These are phyloP conservation scores for Mangifera indica DNA, from an alignment of 345 rosid genomes.

Conservation along the genomic window DNA sequence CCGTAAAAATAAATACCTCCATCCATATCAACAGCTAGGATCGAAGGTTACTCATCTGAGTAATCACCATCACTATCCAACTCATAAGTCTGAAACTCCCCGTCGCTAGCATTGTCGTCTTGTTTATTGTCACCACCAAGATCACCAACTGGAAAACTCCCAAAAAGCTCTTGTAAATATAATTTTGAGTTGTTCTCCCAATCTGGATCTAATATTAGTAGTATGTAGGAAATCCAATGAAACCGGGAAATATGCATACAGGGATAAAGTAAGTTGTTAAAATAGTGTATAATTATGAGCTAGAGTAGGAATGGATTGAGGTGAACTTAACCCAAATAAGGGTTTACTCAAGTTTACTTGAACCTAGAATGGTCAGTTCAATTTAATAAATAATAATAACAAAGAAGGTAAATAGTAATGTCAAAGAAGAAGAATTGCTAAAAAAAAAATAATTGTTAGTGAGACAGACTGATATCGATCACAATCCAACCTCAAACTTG, in stretches of 20 bases:
- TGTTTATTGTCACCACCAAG: constrained; percentile 37
- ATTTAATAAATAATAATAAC: too few species aligned
- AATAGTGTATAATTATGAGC: background rate
- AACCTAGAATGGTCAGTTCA: too few species aligned
- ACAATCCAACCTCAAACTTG: too few species aligned
- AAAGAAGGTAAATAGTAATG: too few species aligned
- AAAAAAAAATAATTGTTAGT: too few species aligned
- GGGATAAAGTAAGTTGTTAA: background rate
- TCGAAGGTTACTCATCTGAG: constrained; percentile 32
- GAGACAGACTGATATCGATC: too few species aligned
- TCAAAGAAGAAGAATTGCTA: too few species aligned
- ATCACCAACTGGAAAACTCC: constrained; percentile 61
- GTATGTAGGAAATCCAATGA: constrained; percentile 46
- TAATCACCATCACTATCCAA: constrained; percentile 62
- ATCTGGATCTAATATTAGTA: constrained; percentile 50
- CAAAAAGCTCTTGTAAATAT: constrained; percentile 85
- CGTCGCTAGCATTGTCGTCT: constrained; percentile 57
- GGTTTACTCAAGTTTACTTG: too few species aligned
- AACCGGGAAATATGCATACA: background rate
- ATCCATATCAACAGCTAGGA: background rate
- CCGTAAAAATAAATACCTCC: too few species aligned
- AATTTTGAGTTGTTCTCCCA: constrained; percentile 69
- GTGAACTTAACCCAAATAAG: too few species aligned
- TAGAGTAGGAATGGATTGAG: too few species aligned
- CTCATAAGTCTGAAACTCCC: constrained; percentile 79